Base-by-base conservation (phyloP, 768 basidiomycete species). In the Auricularia sp. region DNA sequence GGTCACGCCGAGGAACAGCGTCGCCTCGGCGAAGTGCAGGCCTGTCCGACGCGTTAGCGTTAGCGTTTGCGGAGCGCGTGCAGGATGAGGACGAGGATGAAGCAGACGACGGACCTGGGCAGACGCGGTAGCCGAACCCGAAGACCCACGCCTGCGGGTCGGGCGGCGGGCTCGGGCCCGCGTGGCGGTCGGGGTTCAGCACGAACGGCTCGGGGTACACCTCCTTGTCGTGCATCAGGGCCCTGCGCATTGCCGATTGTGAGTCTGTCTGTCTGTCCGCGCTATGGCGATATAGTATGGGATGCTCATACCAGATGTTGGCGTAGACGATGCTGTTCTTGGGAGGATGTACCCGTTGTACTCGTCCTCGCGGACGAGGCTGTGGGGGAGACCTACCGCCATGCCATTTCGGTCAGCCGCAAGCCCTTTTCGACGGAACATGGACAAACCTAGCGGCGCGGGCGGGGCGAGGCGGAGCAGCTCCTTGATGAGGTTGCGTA, bases 401-500 rank as follows among this genome's bases (percentile, higher is more conserved):
- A 24, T 29, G 29, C 29, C 3, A 42, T 14, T 14, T 6, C n/a
- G 3, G n/a, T 29, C 21, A 24, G 45, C 13, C 33, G 13, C 39
- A 63, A 18, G 3, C 18, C 16, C 56, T 35, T 1, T 47, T 13
- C 62, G 18, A 34, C 18, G 16, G 16, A 18, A 63, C 58, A 13
- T 3, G 16, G n/a, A 54, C 56, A 1, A 6, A 59, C 56, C 56
- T 6, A 59, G 56, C 14, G 24, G 24, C 21, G 34, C 24, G 11
- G 56, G 29, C 13, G 56, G 56, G 8, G 34, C 34, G 10, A 29
- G 34, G 33, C 78, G 68, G 61, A 79, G 68, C 44, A 78, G 71
- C 66, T 81, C 80, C 35, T 74, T 73, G 18, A 73, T 70, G 11
- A 82, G 54, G 3, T 76, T 76, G 33, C 78, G 76, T 3, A 78